Evolutionary conservation across 1,284 basidiomycete species (phyloP), one percentile per base, ranked within the genome.

Genomic region (Ceratobasidium sp.): DNA sequence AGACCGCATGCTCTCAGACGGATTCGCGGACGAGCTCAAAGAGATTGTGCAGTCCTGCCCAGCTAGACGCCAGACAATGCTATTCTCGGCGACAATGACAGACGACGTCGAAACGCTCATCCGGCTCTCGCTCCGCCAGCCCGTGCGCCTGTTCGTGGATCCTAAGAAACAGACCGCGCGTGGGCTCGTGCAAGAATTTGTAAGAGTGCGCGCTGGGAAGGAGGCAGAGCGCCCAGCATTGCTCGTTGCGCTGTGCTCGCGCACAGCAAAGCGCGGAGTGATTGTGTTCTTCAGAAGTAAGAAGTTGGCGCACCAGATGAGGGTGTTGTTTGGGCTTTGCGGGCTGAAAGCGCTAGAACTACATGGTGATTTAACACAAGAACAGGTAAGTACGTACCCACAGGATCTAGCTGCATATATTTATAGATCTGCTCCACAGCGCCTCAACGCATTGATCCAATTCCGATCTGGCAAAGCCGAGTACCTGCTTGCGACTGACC

Each of bases 51-150:
- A 90, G 77, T 88, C 92, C 48, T 97, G 96, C 80, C 96, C 97
- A 16, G 92, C 92, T 16, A 65, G 69, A 37, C 89, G 97, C 49
- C 97, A 98, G 82, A 98, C 97, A 2, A 98, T 99, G 95, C 86
- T 99, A 31, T 99, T 99, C 83, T 98, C 95, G 0, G 97, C 97
- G 0, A 99, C 97, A 0, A 98, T 98, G 92, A 98, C 95, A 1
- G 97, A 98, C 82, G 92, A 92, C 0, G 93, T 99, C 8, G 95
- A 98, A 79, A 92, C 96, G 80, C 88, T 99, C 54, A 93, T 98
- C 74, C 90, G 90, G 79, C 92, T 98, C 86, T 95, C 93, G 19
- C 85, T 99, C 62, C 91, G 94, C 80, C 94, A 92, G 81, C 97
- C 97, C 2, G 94, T 97, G 29, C 88, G 96, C 51, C 86, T 99